Base-by-base conservation (phyloP, 2,329 filamentous ascomycete species). In the Macroventuria anomochaeta region DNA sequence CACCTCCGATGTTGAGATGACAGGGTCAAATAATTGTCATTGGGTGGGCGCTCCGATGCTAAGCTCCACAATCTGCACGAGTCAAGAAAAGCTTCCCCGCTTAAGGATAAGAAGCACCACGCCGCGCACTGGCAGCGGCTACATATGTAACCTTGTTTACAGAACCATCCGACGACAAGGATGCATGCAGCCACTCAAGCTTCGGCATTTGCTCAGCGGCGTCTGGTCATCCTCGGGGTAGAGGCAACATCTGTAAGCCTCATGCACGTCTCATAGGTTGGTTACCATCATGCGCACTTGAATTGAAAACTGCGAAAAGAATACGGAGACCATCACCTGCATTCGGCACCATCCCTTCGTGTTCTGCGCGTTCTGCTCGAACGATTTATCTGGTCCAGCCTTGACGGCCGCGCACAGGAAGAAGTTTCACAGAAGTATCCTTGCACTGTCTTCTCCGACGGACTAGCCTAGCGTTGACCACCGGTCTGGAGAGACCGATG, bases 11-110 rank as follows among this genome's bases (percentile, higher is more conserved):
- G 23, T 26, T 17, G 21, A 25, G 6, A 8, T 18, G 39, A 39
- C 39, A 49, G 40, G 39, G 33, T 40, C 17, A 25, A 20, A 17
- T 11, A 3, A 34, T 17, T 48, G 10, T 36, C 13, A 54, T 54
- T 54, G 33, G 51, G n/a, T 29, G 40, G 18, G 8, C 13, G 12
- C 39, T 49, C 51, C 51, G 51, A 54, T 49, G 29, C 51, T 49
- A 54, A 54, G 51, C 51, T 49, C 39, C 39, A 53, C 43, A 43
- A 12, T 15, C 20, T 17, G 26, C 11, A 39, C 51, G 29, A 54
- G 44, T 54, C 51, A 54, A 54, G 51, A 32, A 44, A 54, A 49
- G 44, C 51, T 55, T 55, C 52, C 40, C 46, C 52, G 41, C 52
- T 39, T 31, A 55, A 55, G 52, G 43, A 46, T 41, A 18, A 29